phyloP scores from a whole-genome alignment of 2,329 filamentous ascomycete genomes.

The Leptographium galeiforme region DNA sequence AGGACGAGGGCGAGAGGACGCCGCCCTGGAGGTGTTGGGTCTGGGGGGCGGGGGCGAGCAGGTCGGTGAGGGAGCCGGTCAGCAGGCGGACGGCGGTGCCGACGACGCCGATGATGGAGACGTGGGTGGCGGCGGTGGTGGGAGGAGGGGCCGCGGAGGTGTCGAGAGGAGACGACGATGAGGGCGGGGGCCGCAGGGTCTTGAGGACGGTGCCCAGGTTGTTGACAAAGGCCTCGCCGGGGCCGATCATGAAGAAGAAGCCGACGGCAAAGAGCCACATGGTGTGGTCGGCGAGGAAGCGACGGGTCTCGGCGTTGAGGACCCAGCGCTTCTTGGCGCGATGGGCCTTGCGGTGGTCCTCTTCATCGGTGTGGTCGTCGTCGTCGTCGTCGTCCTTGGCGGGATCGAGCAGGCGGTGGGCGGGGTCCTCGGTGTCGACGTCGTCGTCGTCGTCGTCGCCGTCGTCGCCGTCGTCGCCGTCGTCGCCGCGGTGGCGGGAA shows the following conservation, averaged over 20 bases:
- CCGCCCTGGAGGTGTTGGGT: slow-evolving; percentile 39
- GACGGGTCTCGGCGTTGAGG: slow-evolving; percentile 77
- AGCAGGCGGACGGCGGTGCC: slow-evolving; percentile 84
- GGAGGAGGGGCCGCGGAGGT: slow-evolving; percentile 17
- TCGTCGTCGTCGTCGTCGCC: slow-evolving; percentile 6
- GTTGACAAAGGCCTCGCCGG: slow-evolving; percentile 96
- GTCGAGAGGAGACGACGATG: background rate
- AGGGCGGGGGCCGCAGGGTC: slow-evolving; percentile 53
- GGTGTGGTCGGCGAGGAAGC: slow-evolving; percentile 74
- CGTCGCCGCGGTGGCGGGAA: background rate
- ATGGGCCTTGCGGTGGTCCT: slow-evolving; percentile 25
- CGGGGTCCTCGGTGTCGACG: slow-evolving; percentile 5
- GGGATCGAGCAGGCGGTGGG: slow-evolving; percentile 9
- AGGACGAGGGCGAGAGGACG: slow-evolving; percentile 17
- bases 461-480: slow-evolving; percentile 4
- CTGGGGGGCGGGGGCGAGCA: slow-evolving; percentile 59
- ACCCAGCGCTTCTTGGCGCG: slow-evolving; percentile 72
- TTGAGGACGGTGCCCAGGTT: slow-evolving; percentile 90
- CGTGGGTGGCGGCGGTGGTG: slow-evolving; percentile 69
- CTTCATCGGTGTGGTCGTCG: too few species aligned
- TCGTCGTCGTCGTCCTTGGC: slow-evolving; percentile 9
- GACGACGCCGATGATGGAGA: slow-evolving; percentile 81
- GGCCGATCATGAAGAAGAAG: slow-evolving; percentile 86
- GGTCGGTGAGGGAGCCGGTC: slow-evolving; percentile 77
- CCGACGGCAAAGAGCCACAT: slow-evolving; percentile 93